Evolutionary conservation across 2,329 filamentous ascomycete species (phyloP), one percentile per base, ranked within the genome.

Genomic region (Mycosphaerella sp.): DNA sequence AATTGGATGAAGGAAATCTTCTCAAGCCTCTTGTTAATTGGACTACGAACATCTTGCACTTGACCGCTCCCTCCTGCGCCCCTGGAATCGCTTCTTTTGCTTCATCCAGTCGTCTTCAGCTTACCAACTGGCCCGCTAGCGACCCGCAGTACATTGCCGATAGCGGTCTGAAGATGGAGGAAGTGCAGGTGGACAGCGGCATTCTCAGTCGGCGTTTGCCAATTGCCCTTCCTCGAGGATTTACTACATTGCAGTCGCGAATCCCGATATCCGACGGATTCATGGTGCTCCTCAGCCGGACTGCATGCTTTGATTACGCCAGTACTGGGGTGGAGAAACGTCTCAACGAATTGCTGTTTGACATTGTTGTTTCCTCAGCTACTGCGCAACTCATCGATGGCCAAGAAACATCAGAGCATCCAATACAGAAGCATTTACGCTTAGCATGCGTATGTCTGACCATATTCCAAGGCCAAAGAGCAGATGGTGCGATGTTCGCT

Each of bases 281-380:
- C 41, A 52, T 65, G 14, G 55, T 56, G 4, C 54, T 66, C 4
- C 45, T 67, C 25, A 63, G 62, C 36, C 60, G 64, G 8, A 66
- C 63, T 8, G 64, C 65, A 14, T 67, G 65, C 49, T 62, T 67
- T 43, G 64, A 66, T 50, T 66, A 64, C 41, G 61, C 42, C 12
- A 65, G 63, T 53, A 59, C 58, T 13, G 65, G 65, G 1, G 59
- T 63, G 6, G 63, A 66, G 43, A 44, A 54, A 25, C 53, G 65
- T 14, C 45, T 67, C 34, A 61, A 65, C 36, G 57, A 64, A 49
- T 54, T 66, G 6, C 54, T 67, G 9, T 62, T 62, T 50, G 64
- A 66, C 37, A 55, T 66, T 28, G 60, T 66, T 28, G 57, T 63
- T 52, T 62, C 57, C 16, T 55, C 55, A n/a, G 57, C 54, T n/a